Base-by-base conservation (phyloP, 805 yeast species). In the Wickerhamiella bombiphila region DNA sequence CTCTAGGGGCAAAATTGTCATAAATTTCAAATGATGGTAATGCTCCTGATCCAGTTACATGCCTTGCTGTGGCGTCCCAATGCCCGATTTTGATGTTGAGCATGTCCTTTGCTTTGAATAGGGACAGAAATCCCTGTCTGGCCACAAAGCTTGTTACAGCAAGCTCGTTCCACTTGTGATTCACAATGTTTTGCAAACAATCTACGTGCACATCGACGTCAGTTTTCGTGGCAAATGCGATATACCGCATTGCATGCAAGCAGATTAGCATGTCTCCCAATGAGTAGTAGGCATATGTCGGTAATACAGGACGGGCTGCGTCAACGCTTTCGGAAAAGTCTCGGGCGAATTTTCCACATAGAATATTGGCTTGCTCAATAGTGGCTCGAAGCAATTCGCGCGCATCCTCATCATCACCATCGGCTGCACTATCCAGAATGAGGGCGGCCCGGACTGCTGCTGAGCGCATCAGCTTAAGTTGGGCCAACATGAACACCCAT, bases 91-190 rank as follows among this genome's bases (percentile, higher is more conserved):
- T 33, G 17, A 45, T 32, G 7, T 26, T 24, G n/a, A 42, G 28
- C 22, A 40, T 20, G n/a, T 40, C 49, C 6, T 32, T 17, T 4
- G 43, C 82, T 50, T 74, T 62, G 37, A 70, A 52, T 25, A 46
- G 24, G 13, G 41, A 35, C 26, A 42, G 35, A 34, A 52, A 76
- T 75, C 59, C 74, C 70, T 53, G 70, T 62, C 39, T 61, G 11
- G 29, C 67, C 46, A 50, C 61, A 65, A 38, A 52, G 49, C 36
- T 65, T 55, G 35, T 61, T 58, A 33, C 45, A 25, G 45, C 35
- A 20, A 53, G 37, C n/a, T 46, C 49, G 22, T 46, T 46, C 52
- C 62, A 58, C 18, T 49, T 51, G 26, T 42, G 41, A 13, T 35
- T 21, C 8, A 55, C 48, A 2, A 48, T 35, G 13, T 37, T 44